These are phyloP conservation scores for Exobasidium cylindrosporum DNA, from an alignment of 1,284 basidiomycete genomes.

Conservation along the genomic window DNA sequence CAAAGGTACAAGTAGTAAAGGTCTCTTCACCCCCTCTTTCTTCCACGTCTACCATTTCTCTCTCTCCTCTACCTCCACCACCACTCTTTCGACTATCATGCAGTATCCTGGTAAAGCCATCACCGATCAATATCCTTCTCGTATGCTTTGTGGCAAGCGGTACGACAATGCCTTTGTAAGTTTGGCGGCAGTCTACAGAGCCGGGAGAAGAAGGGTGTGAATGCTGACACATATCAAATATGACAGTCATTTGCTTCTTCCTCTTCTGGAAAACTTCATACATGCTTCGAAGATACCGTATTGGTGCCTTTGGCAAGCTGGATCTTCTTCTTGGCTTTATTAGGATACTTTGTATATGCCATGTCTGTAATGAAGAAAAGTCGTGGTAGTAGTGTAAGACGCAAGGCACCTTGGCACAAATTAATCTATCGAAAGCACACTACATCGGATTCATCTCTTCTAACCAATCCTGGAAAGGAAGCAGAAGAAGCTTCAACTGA, in stretches of 20 bases:
- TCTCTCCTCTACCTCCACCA: background rate
- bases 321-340: constrained; percentile 25
- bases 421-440: constrained; percentile 19
- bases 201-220: background rate
- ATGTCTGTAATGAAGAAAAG: background rate
- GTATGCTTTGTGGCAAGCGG: constrained; percentile 9
- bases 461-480: background rate
- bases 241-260: constrained; percentile 21
- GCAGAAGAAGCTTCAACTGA: background rate
- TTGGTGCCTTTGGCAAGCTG: constrained; percentile 37
- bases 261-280: constrained; percentile 21
- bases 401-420: constrained; percentile 14
- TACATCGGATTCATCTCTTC: background rate
- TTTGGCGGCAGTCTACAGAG: background rate
- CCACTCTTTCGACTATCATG: background rate
- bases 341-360: constrained; percentile 18
- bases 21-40: no score
- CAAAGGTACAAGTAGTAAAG: no score
- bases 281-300: constrained; percentile 40
- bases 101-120: constrained; percentile 6
- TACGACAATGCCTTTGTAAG: constrained; percentile 10
- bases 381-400: constrained; percentile 12
- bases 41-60: background rate
- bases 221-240: background rate
- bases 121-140: constrained; percentile 5